Evolutionary conservation across 441 rosid species (phyloP).

Genomic region (Iberis amara): DNA sequence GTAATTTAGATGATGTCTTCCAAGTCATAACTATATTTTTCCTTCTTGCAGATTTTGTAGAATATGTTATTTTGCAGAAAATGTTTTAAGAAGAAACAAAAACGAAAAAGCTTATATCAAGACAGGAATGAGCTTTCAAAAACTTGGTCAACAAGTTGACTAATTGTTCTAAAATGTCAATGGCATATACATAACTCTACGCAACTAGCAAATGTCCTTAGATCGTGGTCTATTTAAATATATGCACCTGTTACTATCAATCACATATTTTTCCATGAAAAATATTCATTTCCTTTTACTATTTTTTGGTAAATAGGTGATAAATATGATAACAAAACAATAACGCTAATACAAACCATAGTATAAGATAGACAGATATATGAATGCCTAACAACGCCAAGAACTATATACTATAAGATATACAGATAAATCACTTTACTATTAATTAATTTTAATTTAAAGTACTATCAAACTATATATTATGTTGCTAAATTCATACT

Average conservation of each 20-base stretch:
- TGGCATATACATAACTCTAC: conserved; percentile 27
- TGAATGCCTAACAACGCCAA: too few species aligned
- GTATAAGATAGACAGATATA: too few species aligned
- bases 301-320: not conserved
- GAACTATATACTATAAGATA: not conserved
- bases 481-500: not conserved
- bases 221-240: conserved; percentile 30
- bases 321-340: too few species aligned
- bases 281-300: not conserved
- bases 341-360: not conserved
- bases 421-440: too few species aligned
- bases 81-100: not conserved
- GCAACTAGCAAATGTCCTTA: conserved; percentile 21
- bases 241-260: not conserved
- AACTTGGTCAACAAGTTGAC: conserved; percentile 30
- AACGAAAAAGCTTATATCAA: not conserved
- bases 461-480: too few species aligned
- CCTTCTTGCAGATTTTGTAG: not conserved
- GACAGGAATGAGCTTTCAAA: conserved; percentile 10
- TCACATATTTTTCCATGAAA: conserved; percentile 12
- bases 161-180: conserved; percentile 26
- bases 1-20: too few species aligned
- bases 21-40: not conserved
- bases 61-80: too few species aligned
- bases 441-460: too few species aligned